phyloP scores from a whole-genome alignment of 2,329 filamentous ascomycete genomes.

The Clarireedia paspali region DNA sequence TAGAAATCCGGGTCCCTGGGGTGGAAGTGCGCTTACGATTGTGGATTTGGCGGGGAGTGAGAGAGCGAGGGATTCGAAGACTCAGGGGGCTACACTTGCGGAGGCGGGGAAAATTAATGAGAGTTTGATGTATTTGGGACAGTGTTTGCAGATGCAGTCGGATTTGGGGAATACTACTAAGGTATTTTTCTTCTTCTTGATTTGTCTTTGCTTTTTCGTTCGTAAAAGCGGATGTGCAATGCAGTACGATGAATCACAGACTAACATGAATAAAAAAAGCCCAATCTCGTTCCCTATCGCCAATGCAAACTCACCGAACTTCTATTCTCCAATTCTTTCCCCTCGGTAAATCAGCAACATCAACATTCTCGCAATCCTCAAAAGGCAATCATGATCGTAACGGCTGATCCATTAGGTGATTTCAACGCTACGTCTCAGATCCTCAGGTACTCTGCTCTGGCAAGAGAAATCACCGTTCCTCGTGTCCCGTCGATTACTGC shows the following conservation, averaged over 20 bases:
- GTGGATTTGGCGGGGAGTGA: conserved; percentile 93
- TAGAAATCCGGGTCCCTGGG: conserved; percentile 56
- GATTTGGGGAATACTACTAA: conserved; percentile 67
- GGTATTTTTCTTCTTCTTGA: conserved; percentile 39
- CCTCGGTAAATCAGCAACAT: conserved; percentile 5
- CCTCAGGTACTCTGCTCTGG: conserved; percentile 85
- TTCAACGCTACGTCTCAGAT: conserved; percentile 98
- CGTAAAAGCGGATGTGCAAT: not conserved
- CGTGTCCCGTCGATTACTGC: conserved; percentile 76
- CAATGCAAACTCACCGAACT: conserved; percentile 83
- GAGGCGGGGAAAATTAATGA: conserved; percentile 99
- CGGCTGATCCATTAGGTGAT: conserved; percentile 85
- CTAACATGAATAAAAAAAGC: conserved; percentile 34
- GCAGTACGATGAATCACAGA: conserved; percentile 8
- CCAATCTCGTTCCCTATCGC: conserved; percentile 68
- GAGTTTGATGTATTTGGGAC: conserved; percentile 94
- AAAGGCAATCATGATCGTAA: conserved; percentile 92
- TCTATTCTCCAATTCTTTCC: conserved; percentile 83
- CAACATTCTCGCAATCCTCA: conserved; percentile 53
- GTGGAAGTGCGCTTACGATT: conserved; percentile 72
- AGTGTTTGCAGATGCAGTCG: conserved; percentile 92
- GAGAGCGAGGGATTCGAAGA: conserved; percentile 87
- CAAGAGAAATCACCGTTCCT: conserved; percentile 85
- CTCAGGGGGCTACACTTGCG: conserved; percentile 81
- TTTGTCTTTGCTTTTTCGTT: too few species aligned